These are phyloP conservation scores for Nelumbo lutea DNA, from an alignment of 164 flowering plant genomes.

Conservation along the genomic window DNA sequence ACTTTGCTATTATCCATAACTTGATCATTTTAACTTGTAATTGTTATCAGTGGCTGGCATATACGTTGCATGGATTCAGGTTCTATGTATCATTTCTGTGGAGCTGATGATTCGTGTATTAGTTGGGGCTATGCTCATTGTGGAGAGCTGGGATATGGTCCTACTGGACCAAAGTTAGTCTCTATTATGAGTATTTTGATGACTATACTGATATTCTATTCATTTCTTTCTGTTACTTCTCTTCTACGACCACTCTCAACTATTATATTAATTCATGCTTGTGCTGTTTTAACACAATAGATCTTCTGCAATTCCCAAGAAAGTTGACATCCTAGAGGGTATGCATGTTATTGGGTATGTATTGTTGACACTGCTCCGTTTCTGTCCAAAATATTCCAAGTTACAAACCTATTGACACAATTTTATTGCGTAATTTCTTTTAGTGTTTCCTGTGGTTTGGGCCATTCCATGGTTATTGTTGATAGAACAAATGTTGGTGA, in stretches of 20 bases:
- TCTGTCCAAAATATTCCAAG: background rate
- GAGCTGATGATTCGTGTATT: slow-evolving; percentile 92
- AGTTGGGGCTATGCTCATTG: slow-evolving; percentile 93
- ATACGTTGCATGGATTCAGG: slow-evolving; percentile 98
- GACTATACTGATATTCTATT: background rate
- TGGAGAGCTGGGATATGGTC: slow-evolving; percentile 98
- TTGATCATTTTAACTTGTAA: background rate
- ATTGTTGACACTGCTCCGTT: background rate
- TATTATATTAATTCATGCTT: background rate
- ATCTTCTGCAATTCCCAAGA: slow-evolving; percentile 87
- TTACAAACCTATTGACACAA: background rate
- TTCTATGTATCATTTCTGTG: slow-evolving; percentile 73
- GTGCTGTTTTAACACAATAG: slow-evolving; percentile 29
- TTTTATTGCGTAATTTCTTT: background rate
- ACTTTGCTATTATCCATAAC: background rate
- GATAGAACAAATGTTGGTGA: slow-evolving; percentile 71
- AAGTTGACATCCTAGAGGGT: slow-evolving; percentile 85
- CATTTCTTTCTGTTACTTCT: background rate
- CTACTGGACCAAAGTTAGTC: slow-evolving; percentile 73
- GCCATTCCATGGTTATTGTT: slow-evolving; percentile 82
- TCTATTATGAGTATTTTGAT: background rate
- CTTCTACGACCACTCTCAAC: background rate
- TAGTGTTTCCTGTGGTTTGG: slow-evolving; percentile 95
- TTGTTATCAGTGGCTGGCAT: slow-evolving; percentile 77
- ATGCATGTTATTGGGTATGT: slow-evolving; percentile 84